A percentile compares a stretch with the other conserved stretches of the same genome.
Evolutionary conservation across 495 filamentous ascomycete genomes (phyloP).

Genomic region (Xylaria scruposa): DNA sequence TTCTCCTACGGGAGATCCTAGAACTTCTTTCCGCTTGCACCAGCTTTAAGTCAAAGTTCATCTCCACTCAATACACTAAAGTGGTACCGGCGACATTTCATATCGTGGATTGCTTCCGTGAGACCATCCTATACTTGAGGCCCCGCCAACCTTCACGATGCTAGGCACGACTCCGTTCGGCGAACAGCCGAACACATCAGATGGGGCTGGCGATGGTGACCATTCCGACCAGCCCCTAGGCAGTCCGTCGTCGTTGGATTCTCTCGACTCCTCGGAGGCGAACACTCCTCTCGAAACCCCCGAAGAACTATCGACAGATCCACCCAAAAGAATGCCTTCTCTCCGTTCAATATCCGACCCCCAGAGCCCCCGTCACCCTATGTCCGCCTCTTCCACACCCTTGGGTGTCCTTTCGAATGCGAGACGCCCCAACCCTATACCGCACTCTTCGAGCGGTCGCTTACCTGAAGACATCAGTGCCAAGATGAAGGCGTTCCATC

Average conservation of each 20-base stretch:
- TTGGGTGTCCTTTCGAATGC: slow-evolving; percentile 83
- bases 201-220: slow-evolving; percentile 43
- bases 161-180: slow-evolving; percentile 34
- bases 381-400: slow-evolving; percentile 79
- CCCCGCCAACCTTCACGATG: slow-evolving; percentile 39
- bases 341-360: slow-evolving; percentile 63
- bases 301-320: slow-evolving; percentile 41
- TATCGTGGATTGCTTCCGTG: slow-evolving; percentile 21
- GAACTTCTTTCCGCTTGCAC: neutral
- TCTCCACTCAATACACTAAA: too few relatives aligned
- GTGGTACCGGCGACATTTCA: neutral
- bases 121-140: slow-evolving; percentile 15
- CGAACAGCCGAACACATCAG: slow-evolving; percentile 47
- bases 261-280: slow-evolving; percentile 52
- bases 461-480: slow-evolving; percentile 82
- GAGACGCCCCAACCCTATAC: slow-evolving; percentile 63
- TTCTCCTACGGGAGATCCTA: neutral
- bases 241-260: slow-evolving; percentile 50
- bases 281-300: slow-evolving; percentile 55
- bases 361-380: slow-evolving; percentile 52
- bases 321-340: slow-evolving; percentile 57
- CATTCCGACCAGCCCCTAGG: slow-evolving; percentile 34
- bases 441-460: slow-evolving; percentile 61
- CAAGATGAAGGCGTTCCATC: slow-evolving; percentile 78
- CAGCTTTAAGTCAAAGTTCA: neutral